Conservation (phyloP, 23 red algal species). For the Gracilariopsis chorda region DNA sequence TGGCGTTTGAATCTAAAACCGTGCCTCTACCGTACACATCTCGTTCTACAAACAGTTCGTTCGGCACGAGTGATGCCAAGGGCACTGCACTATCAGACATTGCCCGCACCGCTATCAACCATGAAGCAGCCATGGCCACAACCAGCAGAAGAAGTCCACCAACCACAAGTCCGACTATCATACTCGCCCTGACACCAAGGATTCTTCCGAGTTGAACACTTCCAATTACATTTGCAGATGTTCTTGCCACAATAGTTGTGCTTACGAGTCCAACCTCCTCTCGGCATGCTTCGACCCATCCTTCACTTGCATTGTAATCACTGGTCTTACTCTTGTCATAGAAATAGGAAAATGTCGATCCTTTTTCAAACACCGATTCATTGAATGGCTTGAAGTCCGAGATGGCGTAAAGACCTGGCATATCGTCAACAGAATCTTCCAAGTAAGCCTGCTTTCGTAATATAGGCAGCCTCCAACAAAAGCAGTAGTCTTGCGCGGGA, state of each 20-base stretch:
- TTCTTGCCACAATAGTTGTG: conserved; percentile 27
- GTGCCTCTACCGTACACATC: conserved; percentile 68
- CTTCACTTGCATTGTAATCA: conserved; percentile 2
- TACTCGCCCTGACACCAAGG: conserved; percentile 8
- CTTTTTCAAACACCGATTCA: conserved; percentile 43
- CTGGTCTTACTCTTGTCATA: conserved; percentile 12
- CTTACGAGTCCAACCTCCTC: conserved; percentile 48
- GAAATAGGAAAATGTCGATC: conserved; percentile 29
- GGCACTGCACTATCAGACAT: conserved; percentile 29
- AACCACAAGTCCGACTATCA: conserved; percentile 53
- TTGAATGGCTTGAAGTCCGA: conserved; percentile 48
- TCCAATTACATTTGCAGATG: conserved; percentile 4
- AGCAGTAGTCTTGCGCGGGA: conserved; percentile 35
- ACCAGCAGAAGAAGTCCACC: conserved; percentile 58
- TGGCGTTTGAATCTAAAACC: conserved; percentile 33
- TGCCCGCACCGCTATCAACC: conserved; percentile 56
- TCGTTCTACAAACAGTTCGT: conserved; percentile 67
- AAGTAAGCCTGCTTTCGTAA: conserved; percentile 6
- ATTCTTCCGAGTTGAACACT: conserved; percentile 18
- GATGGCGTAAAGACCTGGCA: conserved; percentile 47
- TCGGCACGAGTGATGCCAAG: conserved; percentile 24
- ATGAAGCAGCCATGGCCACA: conserved; percentile 50
- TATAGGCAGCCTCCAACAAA: conserved; percentile 57
- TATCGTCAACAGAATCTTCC: conserved; percentile 27
- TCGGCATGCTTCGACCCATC: conserved; percentile 60